Conservation (phyloP, 441 rosid genomes). For the Pelargonium cotyledonis region DNA sequence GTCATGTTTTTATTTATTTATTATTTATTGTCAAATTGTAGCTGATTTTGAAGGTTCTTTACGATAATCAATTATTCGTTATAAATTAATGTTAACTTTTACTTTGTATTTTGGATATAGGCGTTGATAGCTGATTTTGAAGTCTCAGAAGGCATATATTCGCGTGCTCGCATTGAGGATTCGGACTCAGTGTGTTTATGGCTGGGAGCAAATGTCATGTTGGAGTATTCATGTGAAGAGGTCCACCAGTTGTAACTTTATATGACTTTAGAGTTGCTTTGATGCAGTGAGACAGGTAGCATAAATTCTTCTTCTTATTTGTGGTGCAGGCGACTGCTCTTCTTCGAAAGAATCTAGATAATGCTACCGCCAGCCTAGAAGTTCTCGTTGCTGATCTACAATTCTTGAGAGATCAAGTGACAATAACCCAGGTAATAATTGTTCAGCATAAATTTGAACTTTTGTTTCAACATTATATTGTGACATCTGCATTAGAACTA, state of each 20-base stretch:
- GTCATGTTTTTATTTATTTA: background rate
- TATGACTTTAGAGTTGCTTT: conserved; percentile 13
- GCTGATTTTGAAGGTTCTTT: background rate
- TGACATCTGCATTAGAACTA: background rate
- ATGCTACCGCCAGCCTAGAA: conserved; percentile 91
- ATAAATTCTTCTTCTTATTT: conserved; percentile 24
- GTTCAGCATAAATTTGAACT: background rate
- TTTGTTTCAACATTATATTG: background rate
- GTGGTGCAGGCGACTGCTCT: conserved; percentile 59
- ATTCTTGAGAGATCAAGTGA: conserved; percentile 91
- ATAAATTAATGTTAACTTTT: background rate
- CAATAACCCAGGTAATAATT: conserved; percentile 68
- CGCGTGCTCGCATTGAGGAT: conserved; percentile 59
- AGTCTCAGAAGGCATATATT: conserved; percentile 88
- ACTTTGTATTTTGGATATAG: conserved; percentile 27
- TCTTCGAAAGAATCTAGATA: conserved; percentile 73
- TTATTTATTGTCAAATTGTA: background rate
- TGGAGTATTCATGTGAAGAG: conserved; percentile 89
- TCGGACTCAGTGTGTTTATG: conserved; percentile 77
- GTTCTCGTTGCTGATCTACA: conserved; percentile 83
- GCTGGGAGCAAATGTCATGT: conserved; percentile 94
- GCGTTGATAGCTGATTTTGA: conserved; percentile 74
- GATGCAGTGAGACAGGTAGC: conserved; percentile 21
- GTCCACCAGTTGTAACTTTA: conserved; percentile 28
- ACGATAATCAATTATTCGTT: background rate